Base-by-base conservation (phyloP, 169 alveolate species). In the Babesia gibsoni region DNA sequence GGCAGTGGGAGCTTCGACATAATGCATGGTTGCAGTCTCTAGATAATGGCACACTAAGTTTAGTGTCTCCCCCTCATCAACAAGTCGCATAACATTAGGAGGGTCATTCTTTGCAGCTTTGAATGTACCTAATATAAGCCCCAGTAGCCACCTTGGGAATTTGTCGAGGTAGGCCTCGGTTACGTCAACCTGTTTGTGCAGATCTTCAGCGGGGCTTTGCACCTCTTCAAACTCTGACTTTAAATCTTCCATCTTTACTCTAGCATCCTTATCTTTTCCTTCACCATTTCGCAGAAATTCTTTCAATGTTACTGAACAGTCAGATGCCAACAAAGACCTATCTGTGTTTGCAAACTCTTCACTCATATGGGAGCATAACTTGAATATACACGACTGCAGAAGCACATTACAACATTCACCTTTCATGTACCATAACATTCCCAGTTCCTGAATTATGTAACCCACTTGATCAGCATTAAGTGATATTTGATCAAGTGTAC, bases 91-190 rank as follows among this genome's bases (percentile, higher is more conserved):
- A 4, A 22, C 3, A 1, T 58, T 43, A 0, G 27, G 25, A 1
- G 48, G 48, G 37, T 22, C 68, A 9, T 58, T 58, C 25, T 22
- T 43, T 32, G 50, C 68, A 4, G 0, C 52, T n/a, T 18, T 35
- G 27, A 37, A 7, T 58, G 37, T 54, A 9, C 39, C 30, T 14
- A 61, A 45, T 12, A 61, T 20, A 16, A 20, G 42, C 49, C 46
- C 16, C 22, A 61, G 6, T 0, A 61, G 72, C 72, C 72, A 61
- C 25, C n/a, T 4, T 6, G 72, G 46, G 37, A 61, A 61, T 3
- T 30, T 42, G 3, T 54, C 27, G 18, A 20, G n/a, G 46, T 39
- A 39, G 10, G 46, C 16, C 10, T 39, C 10, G 10, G 46, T 39
- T 39, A n/a, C n/a, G n/a, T n/a, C n/a, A n/a, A n/a, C n/a, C n/a